These are phyloP conservation scores for Pichia deserticola DNA, from an alignment of 805 yeast species.

Conservation along the genomic window DNA sequence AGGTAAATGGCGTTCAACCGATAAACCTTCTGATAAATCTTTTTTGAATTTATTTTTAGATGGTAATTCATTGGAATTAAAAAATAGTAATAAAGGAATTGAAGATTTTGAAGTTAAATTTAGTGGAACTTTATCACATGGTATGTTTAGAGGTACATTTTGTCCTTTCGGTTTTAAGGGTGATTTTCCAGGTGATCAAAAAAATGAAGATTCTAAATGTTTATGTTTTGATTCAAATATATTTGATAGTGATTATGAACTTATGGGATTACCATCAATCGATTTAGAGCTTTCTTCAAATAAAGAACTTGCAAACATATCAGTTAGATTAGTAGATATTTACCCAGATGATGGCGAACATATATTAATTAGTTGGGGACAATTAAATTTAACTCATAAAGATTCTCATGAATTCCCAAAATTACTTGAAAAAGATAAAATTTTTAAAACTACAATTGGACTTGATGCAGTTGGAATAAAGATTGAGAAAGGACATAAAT, in stretches of 20 bases:
- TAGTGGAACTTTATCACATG: slow-evolving; percentile 34
- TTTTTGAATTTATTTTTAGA: slow-evolving; percentile 12
- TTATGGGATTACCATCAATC: slow-evolving; percentile 34
- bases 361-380: slow-evolving; percentile 40
- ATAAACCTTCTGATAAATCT: slow-evolving; percentile 13
- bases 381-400: slow-evolving; percentile 35
- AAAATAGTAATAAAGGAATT: not conserved
- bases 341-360: slow-evolving; percentile 32
- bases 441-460: slow-evolving; percentile 29
- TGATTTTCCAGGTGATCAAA: slow-evolving; percentile 40
- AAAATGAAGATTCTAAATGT: slow-evolving; percentile 35
- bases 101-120: slow-evolving; percentile 14
- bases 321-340: slow-evolving; percentile 34
- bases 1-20: slow-evolving; percentile 34
- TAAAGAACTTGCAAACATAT: slow-evolving; percentile 32
- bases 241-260: slow-evolving; percentile 18
- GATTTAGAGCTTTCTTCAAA: slow-evolving; percentile 30
- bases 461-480: slow-evolving; percentile 36
- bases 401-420: slow-evolving; percentile 37
- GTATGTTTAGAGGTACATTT: slow-evolving; percentile 37
- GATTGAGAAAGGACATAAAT: slow-evolving; percentile 29
- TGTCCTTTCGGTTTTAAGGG: slow-evolving; percentile 42
- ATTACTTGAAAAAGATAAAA: slow-evolving; percentile 24
- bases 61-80: slow-evolving; percentile 9
- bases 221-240: slow-evolving; percentile 29